A percentile compares a stretch with the other conserved stretches of the same genome.
These are phyloP conservation scores for Tilletia indica DNA, from an alignment of 1,284 basidiomycete species.

Conservation along the genomic window DNA sequence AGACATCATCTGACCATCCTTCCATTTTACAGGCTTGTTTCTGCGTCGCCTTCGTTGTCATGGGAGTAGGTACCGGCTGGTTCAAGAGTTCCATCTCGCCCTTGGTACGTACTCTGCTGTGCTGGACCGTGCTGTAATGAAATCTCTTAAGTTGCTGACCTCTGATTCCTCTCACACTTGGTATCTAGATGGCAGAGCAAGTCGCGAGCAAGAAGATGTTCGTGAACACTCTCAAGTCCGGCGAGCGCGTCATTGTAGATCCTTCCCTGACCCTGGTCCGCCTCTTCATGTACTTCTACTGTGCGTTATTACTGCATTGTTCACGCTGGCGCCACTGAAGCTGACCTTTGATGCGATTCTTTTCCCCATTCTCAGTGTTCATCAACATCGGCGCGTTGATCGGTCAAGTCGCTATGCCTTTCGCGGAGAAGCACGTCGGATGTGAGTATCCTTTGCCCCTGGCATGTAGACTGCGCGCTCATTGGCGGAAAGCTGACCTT, in stretches of 20 bases:
- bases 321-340: neutral
- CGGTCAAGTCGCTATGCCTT: conserved; percentile 58
- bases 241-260: conserved; percentile 78
- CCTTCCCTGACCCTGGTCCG: conserved; percentile 66
- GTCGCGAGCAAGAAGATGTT: conserved; percentile 37
- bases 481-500: neutral
- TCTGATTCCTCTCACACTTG: neutral
- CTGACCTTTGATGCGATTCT: neutral
- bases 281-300: conserved; percentile 54
- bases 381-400: conserved; percentile 53
- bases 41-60: conserved; percentile 53
- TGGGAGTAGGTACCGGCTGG: conserved; percentile 66
- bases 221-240: conserved; percentile 59
- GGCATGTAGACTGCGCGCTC: conserved; percentile 45
- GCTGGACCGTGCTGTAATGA: neutral
- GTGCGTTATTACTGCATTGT: neutral
- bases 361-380: conserved; percentile 58
- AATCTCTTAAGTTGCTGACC: neutral
- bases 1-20: too few species aligned
- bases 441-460: conserved; percentile 36
- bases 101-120: conserved; percentile 28
- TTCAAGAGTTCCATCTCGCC: conserved; percentile 65
- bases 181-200: conserved; percentile 59
- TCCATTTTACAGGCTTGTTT: conserved; percentile 61
- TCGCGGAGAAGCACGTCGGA: conserved; percentile 57